Conservation (phyloP, 2,329 filamentous ascomycete genomes). For the Ophiostoma sp. region DNA sequence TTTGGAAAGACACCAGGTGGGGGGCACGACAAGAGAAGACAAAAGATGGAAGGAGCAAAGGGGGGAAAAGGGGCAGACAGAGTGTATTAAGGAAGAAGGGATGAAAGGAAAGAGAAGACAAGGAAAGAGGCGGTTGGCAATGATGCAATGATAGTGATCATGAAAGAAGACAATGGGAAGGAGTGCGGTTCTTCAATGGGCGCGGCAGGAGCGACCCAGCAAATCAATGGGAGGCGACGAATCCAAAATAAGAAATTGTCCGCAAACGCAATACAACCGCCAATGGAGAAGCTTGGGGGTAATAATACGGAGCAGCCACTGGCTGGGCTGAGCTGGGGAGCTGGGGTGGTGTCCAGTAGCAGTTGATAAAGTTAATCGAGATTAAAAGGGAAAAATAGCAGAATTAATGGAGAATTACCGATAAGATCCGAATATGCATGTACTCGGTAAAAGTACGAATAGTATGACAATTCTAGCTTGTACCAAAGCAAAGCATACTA, state of each 20-base stretch:
- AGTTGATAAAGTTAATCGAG: not conserved
- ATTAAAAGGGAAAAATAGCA: conserved; percentile 5
- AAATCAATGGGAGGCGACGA: conserved; percentile 12
- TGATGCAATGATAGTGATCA: not conserved
- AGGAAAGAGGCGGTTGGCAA: not conserved
- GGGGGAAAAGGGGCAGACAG: not conserved
- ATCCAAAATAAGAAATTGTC: conserved; percentile 6
- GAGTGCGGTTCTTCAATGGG: not conserved
- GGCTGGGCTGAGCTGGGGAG: not conserved
- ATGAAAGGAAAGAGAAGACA: no score
- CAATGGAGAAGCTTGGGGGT: conserved; percentile 12
- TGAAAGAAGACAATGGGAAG: not conserved
- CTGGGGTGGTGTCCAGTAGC: conserved; percentile 2
- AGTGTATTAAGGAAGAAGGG: not conserved
- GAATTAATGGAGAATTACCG: conserved; percentile 14
- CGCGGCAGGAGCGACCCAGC: conserved; percentile 6
- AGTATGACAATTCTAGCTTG: not conserved
- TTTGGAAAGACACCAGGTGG: conserved; percentile 1
- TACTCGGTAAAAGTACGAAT: no score
- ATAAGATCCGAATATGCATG: no score
- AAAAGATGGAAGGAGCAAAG: not conserved
- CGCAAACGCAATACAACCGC: not conserved
- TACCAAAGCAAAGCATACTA: no score
- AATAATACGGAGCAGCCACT: not conserved
- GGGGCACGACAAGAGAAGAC: not conserved